A percentile compares a stretch with the other conserved stretches of the same genome.
These are phyloP conservation scores for Amanita molliuscula DNA, from an alignment of 768 basidiomycete species.

Conservation along the genomic window DNA sequence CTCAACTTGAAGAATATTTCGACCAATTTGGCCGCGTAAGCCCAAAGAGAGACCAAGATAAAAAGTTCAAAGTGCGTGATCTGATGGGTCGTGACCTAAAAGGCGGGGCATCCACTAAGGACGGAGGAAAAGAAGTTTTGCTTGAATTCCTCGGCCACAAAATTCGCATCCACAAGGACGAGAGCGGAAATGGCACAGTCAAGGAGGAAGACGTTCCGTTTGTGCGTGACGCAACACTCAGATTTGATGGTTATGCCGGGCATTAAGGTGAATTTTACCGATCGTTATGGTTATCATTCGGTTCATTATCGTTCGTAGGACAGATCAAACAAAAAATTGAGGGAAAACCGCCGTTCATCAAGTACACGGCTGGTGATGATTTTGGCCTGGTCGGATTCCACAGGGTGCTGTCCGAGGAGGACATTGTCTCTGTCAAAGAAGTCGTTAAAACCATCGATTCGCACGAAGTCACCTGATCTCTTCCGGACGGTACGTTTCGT, in stretches of 20 bases:
- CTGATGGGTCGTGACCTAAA: constrained; percentile 39
- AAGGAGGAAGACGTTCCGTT: constrained; percentile 49
- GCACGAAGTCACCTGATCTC: constrained; percentile 53
- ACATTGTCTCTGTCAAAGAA: constrained; percentile 57
- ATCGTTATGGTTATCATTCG: neutral
- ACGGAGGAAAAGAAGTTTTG: constrained; percentile 43
- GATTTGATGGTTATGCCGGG: constrained; percentile 48
- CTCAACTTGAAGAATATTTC: constrained; percentile 73
- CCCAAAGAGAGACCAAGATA: constrained; percentile 75
- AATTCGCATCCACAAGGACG: constrained; percentile 51
- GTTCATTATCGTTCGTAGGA: constrained; percentile 17
- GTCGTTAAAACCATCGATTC: constrained; percentile 54
- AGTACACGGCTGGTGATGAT: constrained; percentile 34
- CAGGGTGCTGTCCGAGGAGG: constrained; percentile 61
- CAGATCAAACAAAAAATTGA: constrained; percentile 42
- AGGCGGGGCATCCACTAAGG: constrained; percentile 16
- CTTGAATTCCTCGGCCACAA: constrained; percentile 70
- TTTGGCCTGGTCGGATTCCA: constrained; percentile 50
- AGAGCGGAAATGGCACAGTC: constrained; percentile 53
- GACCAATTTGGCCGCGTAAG: constrained; percentile 65
- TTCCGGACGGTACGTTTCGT: constrained; percentile 38
- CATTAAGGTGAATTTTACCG: constrained; percentile 31
- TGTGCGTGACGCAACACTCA: constrained; percentile 42
- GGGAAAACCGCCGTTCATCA: constrained; percentile 40
- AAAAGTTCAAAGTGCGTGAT: constrained; percentile 72